Evolutionary conservation across 768 basidiomycete genomes (phyloP), one percentile per base, ranked within the genome.

Genomic region (Lentinus brumalis): DNA sequence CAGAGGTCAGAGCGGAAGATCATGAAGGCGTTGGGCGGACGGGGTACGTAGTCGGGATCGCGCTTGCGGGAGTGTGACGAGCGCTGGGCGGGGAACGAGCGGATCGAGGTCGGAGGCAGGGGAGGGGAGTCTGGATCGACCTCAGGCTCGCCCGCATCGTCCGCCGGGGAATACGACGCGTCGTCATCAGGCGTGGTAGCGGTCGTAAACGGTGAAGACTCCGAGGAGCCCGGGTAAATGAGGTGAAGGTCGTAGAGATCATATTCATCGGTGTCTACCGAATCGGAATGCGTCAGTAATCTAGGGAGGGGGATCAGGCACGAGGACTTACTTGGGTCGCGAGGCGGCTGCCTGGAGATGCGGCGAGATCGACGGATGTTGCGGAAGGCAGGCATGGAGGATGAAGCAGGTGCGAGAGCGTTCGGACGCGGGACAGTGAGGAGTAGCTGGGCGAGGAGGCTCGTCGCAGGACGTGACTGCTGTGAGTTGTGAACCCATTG

Each of bases 21-120:
- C 74, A 94, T 92, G 79, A 94, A 96, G 10, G 92, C 88, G 69
- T 95, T 96, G 57, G 89, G 81, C 1, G 93, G 93, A 14, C 92
- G 86, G 35, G 86, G 86, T 40, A 67, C 83, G 69, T 86, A 86
- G 39, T 78, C 78, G 10, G 69, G 74, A 68, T 71, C 74, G 68
- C 73, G 74, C 64, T 74, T 78, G 57, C 78, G 76, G 0, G 71
- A 72, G 56, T 81, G 80, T 8, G 80, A 76, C n/a, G 76, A 71
- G 32, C 75, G 74, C 21, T 70, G 70, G 2, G 64, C 31, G 53
- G 70, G 69, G 3, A 69, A 64, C 49, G 71, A 65, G 53, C 39
- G 65, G 10, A 7, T 66, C 50, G 54, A 31, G 7, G 41, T 46
- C 8, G 55, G 62, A 18, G 65, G 56, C 11, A 41, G 42, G 16